Evolutionary conservation across 2,329 filamentous ascomycete genomes (phyloP).

Genomic region (Volutella citrinella): DNA sequence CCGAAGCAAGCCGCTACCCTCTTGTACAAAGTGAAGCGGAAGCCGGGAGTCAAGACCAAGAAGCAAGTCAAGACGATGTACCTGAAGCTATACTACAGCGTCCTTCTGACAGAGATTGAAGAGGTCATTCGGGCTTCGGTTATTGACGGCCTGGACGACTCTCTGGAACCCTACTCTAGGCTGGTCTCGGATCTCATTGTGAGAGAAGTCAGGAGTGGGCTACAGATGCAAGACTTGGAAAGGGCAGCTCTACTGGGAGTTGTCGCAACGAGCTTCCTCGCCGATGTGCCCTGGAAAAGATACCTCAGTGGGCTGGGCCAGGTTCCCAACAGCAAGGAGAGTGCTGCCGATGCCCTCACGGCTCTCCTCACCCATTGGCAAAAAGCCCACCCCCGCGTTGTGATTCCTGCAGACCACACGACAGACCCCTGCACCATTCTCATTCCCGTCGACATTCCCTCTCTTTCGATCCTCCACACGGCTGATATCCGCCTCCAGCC

Average conservation of each 20-base stretch:
- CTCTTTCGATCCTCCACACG: conserved; percentile 78
- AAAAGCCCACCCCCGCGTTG: conserved; percentile 23
- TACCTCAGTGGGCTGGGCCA: conserved; percentile 50
- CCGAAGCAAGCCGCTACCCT: conserved; percentile 78
- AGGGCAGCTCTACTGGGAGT: conserved; percentile 51
- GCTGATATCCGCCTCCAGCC: conserved; percentile 60
- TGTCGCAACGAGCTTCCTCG: conserved; percentile 47
- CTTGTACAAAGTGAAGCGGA: conserved; percentile 72
- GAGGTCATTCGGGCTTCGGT: conserved; percentile 45
- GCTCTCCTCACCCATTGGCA: conserved; percentile 33
- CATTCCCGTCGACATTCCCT: conserved; percentile 87
- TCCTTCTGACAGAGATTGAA: conserved; percentile 72
- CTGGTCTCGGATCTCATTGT: conserved; percentile 44
- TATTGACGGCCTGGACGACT: conserved; percentile 33
- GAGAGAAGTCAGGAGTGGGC: conserved; percentile 38
- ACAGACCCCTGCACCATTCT: conserved; percentile 61
- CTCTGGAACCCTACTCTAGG: conserved; percentile 44
- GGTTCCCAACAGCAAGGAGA: conserved; percentile 32
- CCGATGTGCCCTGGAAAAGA: conserved; percentile 44
- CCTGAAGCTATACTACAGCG: conserved; percentile 71
- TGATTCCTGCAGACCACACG: conserved; percentile 19
- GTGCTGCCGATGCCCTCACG: conserved; percentile 25
- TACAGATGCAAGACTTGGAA: conserved; percentile 54
- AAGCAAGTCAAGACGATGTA: conserved; percentile 49
- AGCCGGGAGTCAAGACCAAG: conserved; percentile 33